Percentiles rank a stretch among this genome's conserved stretches.
phyloP scores from a whole-genome alignment of 768 basidiomycete species.

The Hortiboletus campestris region DNA sequence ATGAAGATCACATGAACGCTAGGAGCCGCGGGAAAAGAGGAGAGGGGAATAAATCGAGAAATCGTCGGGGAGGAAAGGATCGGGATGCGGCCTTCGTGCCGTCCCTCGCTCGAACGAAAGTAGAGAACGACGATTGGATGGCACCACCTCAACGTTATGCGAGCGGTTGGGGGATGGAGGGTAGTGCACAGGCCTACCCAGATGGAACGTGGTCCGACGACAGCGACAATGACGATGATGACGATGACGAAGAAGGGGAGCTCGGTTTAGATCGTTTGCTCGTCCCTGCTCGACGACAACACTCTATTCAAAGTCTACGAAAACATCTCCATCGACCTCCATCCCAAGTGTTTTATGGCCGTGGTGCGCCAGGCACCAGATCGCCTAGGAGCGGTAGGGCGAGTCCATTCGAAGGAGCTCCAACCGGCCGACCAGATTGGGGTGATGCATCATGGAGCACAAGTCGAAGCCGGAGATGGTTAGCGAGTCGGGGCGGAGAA shows the following conservation, averaged over 20 bases:
- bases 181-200: slow-evolving; percentile 11
- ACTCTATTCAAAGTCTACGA: slow-evolving; percentile 69
- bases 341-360: slow-evolving; percentile 9
- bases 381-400: slow-evolving; percentile 18
- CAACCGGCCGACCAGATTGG: slow-evolving; percentile 13
- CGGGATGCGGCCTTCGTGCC: slow-evolving; percentile 46
- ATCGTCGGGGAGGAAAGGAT: slow-evolving; percentile 28
- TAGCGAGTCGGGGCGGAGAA: slow-evolving; percentile 27
- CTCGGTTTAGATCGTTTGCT: slow-evolving; percentile 65
- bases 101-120: slow-evolving; percentile 56
- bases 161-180: slow-evolving; percentile 32
- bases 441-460: slow-evolving; percentile 22
- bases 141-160: slow-evolving; percentile 34
- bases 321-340: slow-evolving; percentile 48
- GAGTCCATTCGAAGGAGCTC: slow-evolving; percentile 16
- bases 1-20: slow-evolving; percentile 12
- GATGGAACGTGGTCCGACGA: slow-evolving; percentile 21
- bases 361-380: slow-evolving; percentile 10
- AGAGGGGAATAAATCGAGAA: slow-evolving; percentile 13
- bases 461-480: slow-evolving; percentile 24
- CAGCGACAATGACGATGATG: slow-evolving; percentile 36
- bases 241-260: slow-evolving; percentile 54
- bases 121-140: slow-evolving; percentile 58
- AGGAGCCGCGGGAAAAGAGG: slow-evolving; percentile 27
- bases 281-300: slow-evolving; percentile 68